Percentiles rank a stretch among this genome's conserved stretches.
Conservation (phyloP, 495 filamentous ascomycete species). For the Penicillium desertorum region DNA sequence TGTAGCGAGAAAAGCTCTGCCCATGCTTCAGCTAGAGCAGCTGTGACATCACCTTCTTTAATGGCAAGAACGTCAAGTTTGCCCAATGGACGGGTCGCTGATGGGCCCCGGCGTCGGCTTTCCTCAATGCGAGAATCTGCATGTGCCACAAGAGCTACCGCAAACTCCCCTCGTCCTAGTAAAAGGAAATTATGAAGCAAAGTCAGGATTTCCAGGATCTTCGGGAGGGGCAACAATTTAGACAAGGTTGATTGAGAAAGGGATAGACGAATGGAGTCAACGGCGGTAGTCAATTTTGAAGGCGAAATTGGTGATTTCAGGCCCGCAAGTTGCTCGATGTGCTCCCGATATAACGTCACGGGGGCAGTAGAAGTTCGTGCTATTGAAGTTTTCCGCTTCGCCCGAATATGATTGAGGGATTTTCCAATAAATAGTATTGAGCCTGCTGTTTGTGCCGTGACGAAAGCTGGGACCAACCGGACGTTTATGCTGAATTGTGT, state of each 20-base stretch:
- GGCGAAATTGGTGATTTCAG: constrained; percentile 72
- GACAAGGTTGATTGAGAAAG: constrained; percentile 79
- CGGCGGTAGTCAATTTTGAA: constrained; percentile 63
- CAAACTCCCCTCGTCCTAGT: constrained; percentile 86
- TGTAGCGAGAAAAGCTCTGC: constrained; percentile 70
- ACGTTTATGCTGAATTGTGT: constrained; percentile 56
- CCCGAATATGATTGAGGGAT: constrained; percentile 77
- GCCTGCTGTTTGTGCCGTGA: constrained; percentile 67
- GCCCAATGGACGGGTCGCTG: constrained; percentile 27
- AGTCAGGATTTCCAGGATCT: constrained; percentile 72
- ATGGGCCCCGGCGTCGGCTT: constrained; percentile 36
- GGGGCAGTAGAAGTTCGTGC: constrained; percentile 44
- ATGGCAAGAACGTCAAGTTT: constrained; percentile 60
- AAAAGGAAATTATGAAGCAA: constrained; percentile 85
- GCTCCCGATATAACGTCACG: constrained; percentile 65
- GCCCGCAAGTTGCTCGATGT: constrained; percentile 69
- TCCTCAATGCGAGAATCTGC: constrained; percentile 71
- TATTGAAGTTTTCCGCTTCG: constrained; percentile 42
- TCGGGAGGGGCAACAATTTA: constrained; percentile 71
- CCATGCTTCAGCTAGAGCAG: constrained; percentile 74
- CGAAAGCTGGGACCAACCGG: constrained; percentile 71
- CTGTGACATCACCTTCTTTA: constrained; percentile 82
- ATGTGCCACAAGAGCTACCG: constrained; percentile 77
- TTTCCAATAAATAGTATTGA: constrained; percentile 91
- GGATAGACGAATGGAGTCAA: constrained; percentile 74